Evolutionary conservation across 306 rosid species (phyloP).

Genomic region (Cicer judaicum): DNA sequence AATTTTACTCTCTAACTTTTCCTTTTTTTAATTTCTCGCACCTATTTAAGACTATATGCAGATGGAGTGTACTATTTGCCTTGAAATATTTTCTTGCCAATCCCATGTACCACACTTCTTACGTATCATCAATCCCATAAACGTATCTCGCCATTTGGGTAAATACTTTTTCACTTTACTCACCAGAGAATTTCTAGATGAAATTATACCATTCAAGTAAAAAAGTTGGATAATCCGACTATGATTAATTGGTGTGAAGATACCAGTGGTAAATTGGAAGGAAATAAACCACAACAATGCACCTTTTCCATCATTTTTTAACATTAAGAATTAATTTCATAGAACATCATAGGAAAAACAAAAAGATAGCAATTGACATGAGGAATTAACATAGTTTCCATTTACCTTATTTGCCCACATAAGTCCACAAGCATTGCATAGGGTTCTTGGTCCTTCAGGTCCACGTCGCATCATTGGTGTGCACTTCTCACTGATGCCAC

Average conservation of each 20-base stretch:
- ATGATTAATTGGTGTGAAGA: neutral
- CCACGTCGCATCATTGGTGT: slow-evolving; percentile 91
- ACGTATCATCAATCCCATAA: no score
- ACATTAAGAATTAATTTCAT: neutral
- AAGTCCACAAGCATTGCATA: slow-evolving; percentile 87
- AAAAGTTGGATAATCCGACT: neutral
- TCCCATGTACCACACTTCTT: neutral
- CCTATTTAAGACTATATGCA: neutral
- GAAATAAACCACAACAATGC: slow-evolving; percentile 18
- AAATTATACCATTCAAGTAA: neutral
- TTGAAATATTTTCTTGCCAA: neutral
- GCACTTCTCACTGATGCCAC: slow-evolving; percentile 72
- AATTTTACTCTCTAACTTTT: neutral
- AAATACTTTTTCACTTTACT: neutral
- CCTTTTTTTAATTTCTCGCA: neutral
- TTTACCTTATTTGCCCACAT: slow-evolving; percentile 92
- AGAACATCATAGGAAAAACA: slow-evolving; percentile 24
- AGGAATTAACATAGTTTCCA: slow-evolving; percentile 19
- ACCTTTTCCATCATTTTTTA: slow-evolving; percentile 33
- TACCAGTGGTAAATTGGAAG: slow-evolving; percentile 10
- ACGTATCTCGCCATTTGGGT: neutral
- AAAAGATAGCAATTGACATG: neutral
- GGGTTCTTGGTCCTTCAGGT: slow-evolving; percentile 86
- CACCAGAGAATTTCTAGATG: neutral
- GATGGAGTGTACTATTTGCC: neutral